phyloP scores from a whole-genome alignment of 768 basidiomycete genomes.

The Macrolepiota albuminosa region DNA sequence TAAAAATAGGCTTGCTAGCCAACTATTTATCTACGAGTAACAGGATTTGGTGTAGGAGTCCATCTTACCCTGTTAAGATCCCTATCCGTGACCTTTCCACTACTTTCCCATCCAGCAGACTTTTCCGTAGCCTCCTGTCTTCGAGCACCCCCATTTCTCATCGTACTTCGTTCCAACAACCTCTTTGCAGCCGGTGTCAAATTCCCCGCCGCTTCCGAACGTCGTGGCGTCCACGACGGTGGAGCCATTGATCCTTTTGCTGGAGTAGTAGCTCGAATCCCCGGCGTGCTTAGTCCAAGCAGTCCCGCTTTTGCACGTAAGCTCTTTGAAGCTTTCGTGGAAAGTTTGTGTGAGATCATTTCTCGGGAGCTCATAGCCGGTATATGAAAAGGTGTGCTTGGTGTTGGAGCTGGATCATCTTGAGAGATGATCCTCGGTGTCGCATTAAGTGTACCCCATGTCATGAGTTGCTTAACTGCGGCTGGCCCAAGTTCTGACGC shows the following conservation, averaged over 20 bases:
- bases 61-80: conserved; percentile 67
- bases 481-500: conserved; percentile 75
- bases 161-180: conserved; percentile 67
- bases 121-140: conserved; percentile 67
- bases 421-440: conserved; percentile 85
- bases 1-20: neutral
- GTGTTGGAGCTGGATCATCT: conserved; percentile 44
- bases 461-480: conserved; percentile 92
- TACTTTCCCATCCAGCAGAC: conserved; percentile 51
- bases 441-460: conserved; percentile 90
- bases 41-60: conserved; percentile 66
- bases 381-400: conserved; percentile 73
- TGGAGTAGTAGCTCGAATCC: conserved; percentile 29
- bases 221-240: conserved; percentile 74
- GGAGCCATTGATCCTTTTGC: conserved; percentile 68
- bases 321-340: conserved; percentile 75
- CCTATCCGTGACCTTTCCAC: conserved; percentile 42
- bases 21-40: conserved; percentile 8
- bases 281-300: conserved; percentile 39
- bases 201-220: conserved; percentile 65
- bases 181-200: conserved; percentile 84
- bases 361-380: conserved; percentile 78
- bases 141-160: conserved; percentile 56
- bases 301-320: conserved; percentile 74
- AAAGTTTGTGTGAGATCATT: conserved; percentile 73